These are phyloP conservation scores for Coniochaeta sp. DNA, from an alignment of 2,329 filamentous ascomycete species.

Conservation along the genomic window DNA sequence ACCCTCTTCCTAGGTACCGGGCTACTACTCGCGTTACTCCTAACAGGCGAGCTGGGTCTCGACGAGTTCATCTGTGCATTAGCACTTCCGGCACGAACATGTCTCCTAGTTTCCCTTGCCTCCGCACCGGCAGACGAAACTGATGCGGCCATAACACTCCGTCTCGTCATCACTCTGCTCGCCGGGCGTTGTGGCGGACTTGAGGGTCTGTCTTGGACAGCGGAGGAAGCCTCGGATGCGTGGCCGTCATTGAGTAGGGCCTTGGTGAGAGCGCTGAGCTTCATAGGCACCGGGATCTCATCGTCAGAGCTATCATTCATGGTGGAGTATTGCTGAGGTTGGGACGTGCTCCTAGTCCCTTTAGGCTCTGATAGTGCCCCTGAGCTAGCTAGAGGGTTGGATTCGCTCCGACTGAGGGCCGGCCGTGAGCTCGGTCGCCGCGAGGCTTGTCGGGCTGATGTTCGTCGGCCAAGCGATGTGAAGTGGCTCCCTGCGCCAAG, in stretches of 20 bases:
- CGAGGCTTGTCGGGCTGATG: slow-evolving; percentile 48
- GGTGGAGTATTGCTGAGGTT: slow-evolving; percentile 38
- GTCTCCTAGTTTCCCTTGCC: slow-evolving; percentile 24
- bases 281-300: slow-evolving; percentile 85
- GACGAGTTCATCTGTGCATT: slow-evolving; percentile 30
- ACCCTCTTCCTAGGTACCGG: slow-evolving; percentile 46
- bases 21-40: slow-evolving; percentile 42
- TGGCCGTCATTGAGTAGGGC: slow-evolving; percentile 65
- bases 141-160: slow-evolving; percentile 39
- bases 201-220: slow-evolving; percentile 17
- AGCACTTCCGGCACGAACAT: slow-evolving; percentile 39
- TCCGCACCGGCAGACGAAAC: not conserved
- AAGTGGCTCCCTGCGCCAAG: slow-evolving; percentile 37
- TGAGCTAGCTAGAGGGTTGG: slow-evolving; percentile 26
- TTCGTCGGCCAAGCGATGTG: slow-evolving; percentile 39
- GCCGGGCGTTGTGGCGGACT: slow-evolving; percentile 21
- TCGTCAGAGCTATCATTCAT: slow-evolving; percentile 88
- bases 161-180: slow-evolving; percentile 40
- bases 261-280: slow-evolving; percentile 87
- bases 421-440: slow-evolving; percentile 39
- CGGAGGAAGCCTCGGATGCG: slow-evolving; percentile 28
- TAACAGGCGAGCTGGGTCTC: slow-evolving; percentile 33
- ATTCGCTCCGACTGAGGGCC: slow-evolving; percentile 35
- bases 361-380: slow-evolving; percentile 17
- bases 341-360: slow-evolving; percentile 17